phyloP scores from a whole-genome alignment of 2,329 filamentous ascomycete species.

The Tothia fuscella region DNA sequence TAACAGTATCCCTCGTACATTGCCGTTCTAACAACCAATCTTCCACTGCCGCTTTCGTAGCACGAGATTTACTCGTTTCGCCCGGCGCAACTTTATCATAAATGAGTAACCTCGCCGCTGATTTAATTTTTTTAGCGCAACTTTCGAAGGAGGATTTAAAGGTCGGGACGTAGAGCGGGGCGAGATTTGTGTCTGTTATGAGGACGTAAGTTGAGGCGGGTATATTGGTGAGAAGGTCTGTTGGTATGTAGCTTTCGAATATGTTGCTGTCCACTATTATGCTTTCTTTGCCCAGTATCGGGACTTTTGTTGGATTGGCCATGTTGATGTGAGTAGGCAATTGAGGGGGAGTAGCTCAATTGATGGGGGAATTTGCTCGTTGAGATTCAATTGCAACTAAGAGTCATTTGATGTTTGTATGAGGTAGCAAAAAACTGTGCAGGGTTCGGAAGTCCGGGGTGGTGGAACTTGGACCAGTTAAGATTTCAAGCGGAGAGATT shows the following conservation, averaged over 20 bases:
- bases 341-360: too few relatives aligned
- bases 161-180: conserved; percentile 62
- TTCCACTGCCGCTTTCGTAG: conserved; percentile 90
- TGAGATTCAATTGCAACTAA: too few relatives aligned
- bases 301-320: conserved; percentile 8
- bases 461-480: too few relatives aligned
- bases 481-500: too few relatives aligned
- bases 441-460: too few relatives aligned
- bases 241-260: conserved; percentile 69
- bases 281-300: conserved; percentile 74
- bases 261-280: conserved; percentile 89
- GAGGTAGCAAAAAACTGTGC: too few relatives aligned
- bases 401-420: too few relatives aligned
- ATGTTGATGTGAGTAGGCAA: too few relatives aligned
- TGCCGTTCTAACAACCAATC: conserved; percentile 90
- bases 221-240: conserved; percentile 67
- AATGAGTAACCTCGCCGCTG: conserved; percentile 59
- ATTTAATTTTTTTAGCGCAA: conserved; percentile 30
- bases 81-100: conserved; percentile 84
- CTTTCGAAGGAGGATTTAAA: conserved; percentile 58
- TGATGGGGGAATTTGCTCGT: too few relatives aligned
- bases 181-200: conserved; percentile 91
- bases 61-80: conserved; percentile 83
- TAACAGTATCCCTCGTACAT: conserved; percentile 90
- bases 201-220: conserved; percentile 87